phyloP scores from a whole-genome alignment of 148 eudicot species.

The Diospyros lotus region DNA sequence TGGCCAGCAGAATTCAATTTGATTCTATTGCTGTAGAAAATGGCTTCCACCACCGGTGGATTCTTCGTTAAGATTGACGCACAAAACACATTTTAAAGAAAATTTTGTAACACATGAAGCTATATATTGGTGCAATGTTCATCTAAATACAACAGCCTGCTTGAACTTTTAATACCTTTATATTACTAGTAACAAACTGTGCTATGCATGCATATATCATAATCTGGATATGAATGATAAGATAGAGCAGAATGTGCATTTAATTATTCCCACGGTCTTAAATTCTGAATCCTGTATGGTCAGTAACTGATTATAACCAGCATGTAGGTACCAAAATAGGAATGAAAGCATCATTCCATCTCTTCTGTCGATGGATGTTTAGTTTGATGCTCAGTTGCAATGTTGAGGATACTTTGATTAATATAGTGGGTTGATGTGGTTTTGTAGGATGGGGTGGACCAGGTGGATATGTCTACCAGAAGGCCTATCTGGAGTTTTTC shows the following conservation, averaged over 20 bases:
- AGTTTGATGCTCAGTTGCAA: neutral
- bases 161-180: neutral
- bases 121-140: neutral
- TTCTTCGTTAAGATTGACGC: neutral
- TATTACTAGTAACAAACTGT: too few relatives aligned
- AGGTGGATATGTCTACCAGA: constrained; percentile 90
- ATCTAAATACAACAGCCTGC: neutral
- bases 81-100: neutral
- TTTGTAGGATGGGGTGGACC: constrained; percentile 90
- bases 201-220: too few relatives aligned
- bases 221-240: too few relatives aligned
- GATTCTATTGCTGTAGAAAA: neutral
- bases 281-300: neutral
- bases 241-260: too few relatives aligned
- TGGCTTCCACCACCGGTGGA: neutral
- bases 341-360: neutral
- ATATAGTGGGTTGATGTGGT: neutral
- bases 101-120: neutral
- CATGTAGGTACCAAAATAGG: neutral
- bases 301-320: neutral
- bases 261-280: neutral
- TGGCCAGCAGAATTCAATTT: neutral
- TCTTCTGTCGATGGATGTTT: neutral
- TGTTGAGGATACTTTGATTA: neutral
- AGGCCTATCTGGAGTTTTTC: constrained; percentile 87